These are phyloP conservation scores for Boechera retrofracta DNA, from an alignment of 345 rosid genomes.

Conservation along the genomic window DNA sequence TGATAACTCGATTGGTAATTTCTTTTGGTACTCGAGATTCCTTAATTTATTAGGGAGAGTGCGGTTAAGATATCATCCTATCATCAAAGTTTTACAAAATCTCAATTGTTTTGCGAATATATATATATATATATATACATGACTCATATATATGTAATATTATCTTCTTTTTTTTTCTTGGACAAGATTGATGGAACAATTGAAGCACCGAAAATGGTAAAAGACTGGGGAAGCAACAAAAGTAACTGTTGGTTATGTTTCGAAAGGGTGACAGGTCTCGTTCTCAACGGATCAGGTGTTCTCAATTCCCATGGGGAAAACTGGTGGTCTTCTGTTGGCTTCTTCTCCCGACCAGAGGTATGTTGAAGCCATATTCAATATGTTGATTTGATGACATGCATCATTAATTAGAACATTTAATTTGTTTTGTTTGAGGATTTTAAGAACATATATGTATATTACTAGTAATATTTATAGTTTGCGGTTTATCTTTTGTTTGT, in stretches of 20 bases:
- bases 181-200: constrained; percentile 30
- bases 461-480: not conserved
- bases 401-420: not conserved
- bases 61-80: not conserved
- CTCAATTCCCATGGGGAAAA: constrained; percentile 12
- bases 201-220: not conserved
- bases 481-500: not conserved
- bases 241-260: constrained; percentile 13
- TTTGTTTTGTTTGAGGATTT: not conserved
- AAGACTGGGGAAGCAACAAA: not conserved
- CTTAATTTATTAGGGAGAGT: not conserved
- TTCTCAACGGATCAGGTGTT: constrained; percentile 25
- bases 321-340: constrained; percentile 21
- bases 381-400: not conserved
- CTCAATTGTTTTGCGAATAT: not conserved
- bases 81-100: not conserved
- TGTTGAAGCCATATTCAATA: not conserved
- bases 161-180: not conserved
- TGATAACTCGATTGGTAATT: not conserved
- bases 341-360: not conserved
- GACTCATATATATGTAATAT: not conserved
- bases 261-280: constrained; percentile 12
- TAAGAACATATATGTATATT: not conserved
- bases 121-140: too few species aligned
- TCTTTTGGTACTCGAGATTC: not conserved